Evolutionary conservation across 169 alveolate genomes (phyloP).

Genomic region (Plasmodium reichenowi): DNA sequence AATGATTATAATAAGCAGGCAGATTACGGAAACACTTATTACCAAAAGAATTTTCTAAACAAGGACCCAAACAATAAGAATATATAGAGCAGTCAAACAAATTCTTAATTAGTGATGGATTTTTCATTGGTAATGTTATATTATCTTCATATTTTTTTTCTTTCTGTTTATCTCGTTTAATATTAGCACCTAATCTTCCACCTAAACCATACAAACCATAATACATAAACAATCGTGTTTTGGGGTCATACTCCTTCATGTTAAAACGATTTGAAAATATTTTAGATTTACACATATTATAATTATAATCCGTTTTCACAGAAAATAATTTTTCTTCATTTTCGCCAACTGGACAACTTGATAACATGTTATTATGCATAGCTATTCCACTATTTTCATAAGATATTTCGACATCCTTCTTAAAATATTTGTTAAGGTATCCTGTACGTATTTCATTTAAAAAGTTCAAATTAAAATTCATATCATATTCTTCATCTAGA

Average conservation of each 20-base stretch:
- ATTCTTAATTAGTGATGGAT: slow-evolving; percentile 41
- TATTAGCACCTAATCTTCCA: slow-evolving; percentile 45
- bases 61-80: slow-evolving; percentile 69
- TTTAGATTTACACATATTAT: slow-evolving; percentile 46
- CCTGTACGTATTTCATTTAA: slow-evolving; percentile 74
- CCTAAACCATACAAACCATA: slow-evolving; percentile 72
- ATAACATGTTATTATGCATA: slow-evolving; percentile 51
- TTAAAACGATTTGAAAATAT: neutral
- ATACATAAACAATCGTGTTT: neutral
- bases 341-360: slow-evolving; percentile 5
- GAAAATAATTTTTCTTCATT: slow-evolving; percentile 17
- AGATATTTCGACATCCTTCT: slow-evolving; percentile 27
- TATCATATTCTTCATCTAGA: neutral
- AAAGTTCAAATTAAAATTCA: slow-evolving; percentile 12
- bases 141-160: slow-evolving; percentile 1
- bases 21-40: slow-evolving; percentile 58
- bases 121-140: slow-evolving; percentile 62
- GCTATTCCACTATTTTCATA: slow-evolving; percentile 62
- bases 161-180: neutral
- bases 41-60: slow-evolving; percentile 23
- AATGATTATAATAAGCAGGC: slow-evolving; percentile 70
- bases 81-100: slow-evolving; percentile 67
- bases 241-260: slow-evolving; percentile 19
- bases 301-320: slow-evolving; percentile 40
- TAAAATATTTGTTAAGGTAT: slow-evolving; percentile 10